Base-by-base conservation (phyloP, 805 yeast species). In the Ogataea zsoltii region DNA sequence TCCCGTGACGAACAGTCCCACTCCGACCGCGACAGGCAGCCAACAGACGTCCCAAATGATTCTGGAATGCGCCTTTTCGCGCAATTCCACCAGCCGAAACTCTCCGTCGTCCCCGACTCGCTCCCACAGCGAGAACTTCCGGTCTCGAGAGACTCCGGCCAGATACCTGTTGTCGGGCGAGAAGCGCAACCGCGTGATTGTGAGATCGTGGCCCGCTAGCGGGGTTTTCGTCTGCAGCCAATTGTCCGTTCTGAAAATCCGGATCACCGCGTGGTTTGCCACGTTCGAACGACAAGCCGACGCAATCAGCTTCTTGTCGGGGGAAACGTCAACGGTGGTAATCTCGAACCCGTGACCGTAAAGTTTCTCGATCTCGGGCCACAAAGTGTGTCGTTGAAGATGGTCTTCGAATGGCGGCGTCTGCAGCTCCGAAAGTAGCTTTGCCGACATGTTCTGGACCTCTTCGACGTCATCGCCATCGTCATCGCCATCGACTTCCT, bases 261-360 rank as follows among this genome's bases (percentile, higher is more conserved):
- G 75, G 19, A 94, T 77, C 12, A 84, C 94, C 0, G 97, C 96
- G 66, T 94, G 97, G 49, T 80, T 80, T 14, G 79, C 77, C 7
- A 82, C 79, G 63, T 92, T 92, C 3, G 98, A 90, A 49, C 84
- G 78, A 70, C 97, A 92, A n/a, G 97, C 87, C 7, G 96, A 82
- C 2, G 97, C 97, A 35, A 94, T 74, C 19, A 85, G 62, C 30
- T 68, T 62, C 12, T 80, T 76, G 55, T 77, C 82, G 4, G 83
- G 80, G 7, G 89, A 79, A 1, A 82, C 76, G 42, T 87, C 96
- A 32, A 90, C 75, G 36, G 92, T 77, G 0, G 89, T 80, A 31
- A 91, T 81, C 63, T 95, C 99, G 66, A 89, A 95, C 7, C 99
- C 99, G 64, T 94, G 99, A 0, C 99, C 99, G 60, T 94, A 94